Base-by-base conservation (phyloP, 192 early-diverging fungal species). In the Podochytrium sp. region DNA sequence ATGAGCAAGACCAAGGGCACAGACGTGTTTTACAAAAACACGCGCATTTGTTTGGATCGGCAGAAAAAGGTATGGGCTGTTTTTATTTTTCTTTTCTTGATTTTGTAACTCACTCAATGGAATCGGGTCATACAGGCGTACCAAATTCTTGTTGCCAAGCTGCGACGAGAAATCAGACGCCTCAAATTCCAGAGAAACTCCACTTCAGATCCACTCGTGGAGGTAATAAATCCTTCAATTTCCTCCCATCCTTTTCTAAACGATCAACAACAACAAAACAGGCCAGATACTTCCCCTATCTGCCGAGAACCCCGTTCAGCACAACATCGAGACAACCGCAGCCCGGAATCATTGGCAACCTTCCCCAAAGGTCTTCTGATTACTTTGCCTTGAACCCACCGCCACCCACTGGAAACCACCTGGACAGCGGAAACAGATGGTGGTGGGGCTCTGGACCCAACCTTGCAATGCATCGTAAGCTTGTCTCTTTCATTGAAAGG, bases 401-500 rank as follows among this genome's bases (percentile, higher is more conserved):
- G 27, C 79, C 79, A 16, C 76, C 82, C 14, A 84, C 82, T 52
- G 82, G 82, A 12, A 84, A 84, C 55, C 82, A 84, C 62, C 67
- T 78, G 5, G 82, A 84, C 23, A 84, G 82, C 60, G 82, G 82
- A 32, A 81, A 81, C 64, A 2, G 82, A 37, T 84, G 82, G 82
- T 84, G 82, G 82, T 84, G 82, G 82, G 82, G 80, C 35, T 56
- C 53, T 37, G 82, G 82, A 40, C 82, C 82, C 20, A 50, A 73
- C 59, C 43, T 79, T 25, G 6, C 40, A 12, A 56, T n/a, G n/a
- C 23, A 7, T 55, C 52, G 23, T 47, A 47, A 47, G 43, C 61
- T 40, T 23, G 27, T 35, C 14, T 63, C 14, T 20, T 1, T n/a
- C 33, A 23, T 35, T 1, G 38, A 32, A 63, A 23, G n/a, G 25